Evolutionary conservation across 2,329 filamentous ascomycete species (phyloP).

Genomic region (Sarocladium strictum): DNA sequence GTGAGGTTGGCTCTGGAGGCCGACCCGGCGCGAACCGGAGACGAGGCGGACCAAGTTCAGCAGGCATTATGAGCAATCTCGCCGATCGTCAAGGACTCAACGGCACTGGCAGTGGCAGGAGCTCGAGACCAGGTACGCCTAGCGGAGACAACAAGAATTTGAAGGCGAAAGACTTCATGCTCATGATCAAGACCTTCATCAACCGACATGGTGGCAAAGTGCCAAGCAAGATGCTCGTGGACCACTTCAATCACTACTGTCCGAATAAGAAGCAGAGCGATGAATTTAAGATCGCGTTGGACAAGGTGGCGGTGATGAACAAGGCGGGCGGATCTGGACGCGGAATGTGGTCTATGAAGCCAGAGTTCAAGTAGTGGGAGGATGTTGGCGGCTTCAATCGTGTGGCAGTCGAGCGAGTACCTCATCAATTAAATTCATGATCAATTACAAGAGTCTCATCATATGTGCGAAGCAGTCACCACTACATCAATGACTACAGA

Average conservation of each 20-base stretch:
- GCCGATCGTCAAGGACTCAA: constrained; percentile 49
- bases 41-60: constrained; percentile 46
- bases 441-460: too few relatives aligned
- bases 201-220: constrained; percentile 70
- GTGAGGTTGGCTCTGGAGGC: constrained; percentile 72
- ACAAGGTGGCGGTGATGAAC: constrained; percentile 68
- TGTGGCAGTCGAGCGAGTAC: too few relatives aligned
- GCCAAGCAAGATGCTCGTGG: constrained; percentile 77
- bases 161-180: constrained; percentile 57
- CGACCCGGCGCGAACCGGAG: constrained; percentile 49
- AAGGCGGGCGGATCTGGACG: constrained; percentile 47
- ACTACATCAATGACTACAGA: too few relatives aligned
- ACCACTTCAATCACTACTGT: constrained; percentile 83
- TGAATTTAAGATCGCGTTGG: constrained; percentile 78
- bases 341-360: constrained; percentile 47
- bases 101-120: constrained; percentile 20
- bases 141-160: constrained; percentile 30
- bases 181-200: constrained; percentile 74
- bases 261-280: constrained; percentile 56
- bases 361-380: constrained; percentile 12
- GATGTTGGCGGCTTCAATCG: too few relatives aligned
- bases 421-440: too few relatives aligned
- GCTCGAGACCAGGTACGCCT: constrained; percentile 41
- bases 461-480: too few relatives aligned
- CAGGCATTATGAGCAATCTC: constrained; percentile 50